Percentiles rank a stretch among this genome's conserved stretches.
Evolutionary conservation across 441 rosid genomes (phyloP).

Genomic region (Hura crepitans): DNA sequence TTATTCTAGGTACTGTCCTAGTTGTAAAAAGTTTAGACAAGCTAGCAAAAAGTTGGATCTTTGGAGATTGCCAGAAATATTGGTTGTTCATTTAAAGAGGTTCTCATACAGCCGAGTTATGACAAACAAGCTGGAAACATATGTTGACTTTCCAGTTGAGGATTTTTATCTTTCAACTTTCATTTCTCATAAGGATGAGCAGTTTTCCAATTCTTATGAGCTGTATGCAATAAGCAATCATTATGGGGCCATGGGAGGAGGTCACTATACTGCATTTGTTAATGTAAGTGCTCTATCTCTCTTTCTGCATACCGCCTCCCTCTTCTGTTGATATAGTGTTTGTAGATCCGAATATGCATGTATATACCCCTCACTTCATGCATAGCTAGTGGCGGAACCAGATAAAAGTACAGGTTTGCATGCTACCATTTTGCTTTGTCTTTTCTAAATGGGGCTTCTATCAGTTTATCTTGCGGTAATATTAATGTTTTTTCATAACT

Average conservation of each 20-base stretch:
- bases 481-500: not conserved
- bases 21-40: conserved; percentile 55
- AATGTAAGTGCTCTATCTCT: conserved; percentile 40
- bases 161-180: conserved; percentile 56
- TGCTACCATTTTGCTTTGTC: not conserved
- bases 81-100: conserved; percentile 70
- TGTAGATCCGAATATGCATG: too few species aligned
- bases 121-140: conserved; percentile 67
- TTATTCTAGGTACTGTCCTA: conserved; percentile 52
- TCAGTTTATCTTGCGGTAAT: not conserved
- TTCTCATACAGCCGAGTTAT: conserved; percentile 49
- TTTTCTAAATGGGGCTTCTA: not conserved
- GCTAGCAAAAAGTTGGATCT: conserved; percentile 70
- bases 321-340: not conserved
- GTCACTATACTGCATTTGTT: conserved; percentile 68
- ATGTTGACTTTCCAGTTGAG: conserved; percentile 62
- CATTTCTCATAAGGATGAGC: conserved; percentile 35
- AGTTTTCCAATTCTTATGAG: conserved; percentile 33
- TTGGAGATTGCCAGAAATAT: conserved; percentile 69
- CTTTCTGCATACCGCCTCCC: not conserved
- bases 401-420: too few species aligned
- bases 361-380: not conserved
- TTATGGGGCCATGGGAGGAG: conserved; percentile 68
- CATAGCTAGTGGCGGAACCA: not conserved
- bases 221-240: conserved; percentile 65